Evolutionary conservation across 345 rosid genomes (phyloP), one percentile per base, ranked within the genome.

Genomic region (Punica granatum): DNA sequence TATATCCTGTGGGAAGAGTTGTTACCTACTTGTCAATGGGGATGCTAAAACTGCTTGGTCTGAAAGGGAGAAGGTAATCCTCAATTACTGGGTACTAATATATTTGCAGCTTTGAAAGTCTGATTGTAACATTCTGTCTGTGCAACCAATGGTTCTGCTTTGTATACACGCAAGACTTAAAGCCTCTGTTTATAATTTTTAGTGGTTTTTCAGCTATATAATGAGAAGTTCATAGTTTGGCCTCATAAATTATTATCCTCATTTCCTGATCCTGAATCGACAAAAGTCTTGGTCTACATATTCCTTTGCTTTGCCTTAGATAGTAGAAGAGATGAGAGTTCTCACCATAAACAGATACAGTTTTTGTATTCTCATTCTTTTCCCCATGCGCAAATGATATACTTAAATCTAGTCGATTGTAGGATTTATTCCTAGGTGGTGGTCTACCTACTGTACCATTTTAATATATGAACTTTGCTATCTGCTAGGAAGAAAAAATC

Each of bases 21-120:
- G 96, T 86, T 70, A 91, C 99, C 68, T 89, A 78, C 76, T 74
- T 94, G 64, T 94, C 99, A 37, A 86, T 92, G 98, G 99, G 99
- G 75, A 94, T 92, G 83, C 97, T 92, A 72, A 88, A 94, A 79
- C 58, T 83, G 64, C 95, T 94, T 79, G 99, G 99, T 74, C 70
- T 94, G 68, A 92, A 94, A 83, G 98, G 98, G 69, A 78, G 90
- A 77, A 92, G 99, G 99, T 89, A 78, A 68, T 70, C 58, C 15
- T 23, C 10, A 6, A 7, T 39, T 13, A 15, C 48, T 66, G 28
- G 5, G 34, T 28, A 26, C 19, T 56, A 33, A 4, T 49, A 15
- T 54, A 36, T 28, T 49, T 33, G 28, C 44, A 7, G 31, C 53
- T 25, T 43, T 9, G 11, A 51, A 3, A 37, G 41, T 69, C 37